phyloP scores from a whole-genome alignment of 2,329 filamentous ascomycete genomes.

The Ceratocystis ficicola region DNA sequence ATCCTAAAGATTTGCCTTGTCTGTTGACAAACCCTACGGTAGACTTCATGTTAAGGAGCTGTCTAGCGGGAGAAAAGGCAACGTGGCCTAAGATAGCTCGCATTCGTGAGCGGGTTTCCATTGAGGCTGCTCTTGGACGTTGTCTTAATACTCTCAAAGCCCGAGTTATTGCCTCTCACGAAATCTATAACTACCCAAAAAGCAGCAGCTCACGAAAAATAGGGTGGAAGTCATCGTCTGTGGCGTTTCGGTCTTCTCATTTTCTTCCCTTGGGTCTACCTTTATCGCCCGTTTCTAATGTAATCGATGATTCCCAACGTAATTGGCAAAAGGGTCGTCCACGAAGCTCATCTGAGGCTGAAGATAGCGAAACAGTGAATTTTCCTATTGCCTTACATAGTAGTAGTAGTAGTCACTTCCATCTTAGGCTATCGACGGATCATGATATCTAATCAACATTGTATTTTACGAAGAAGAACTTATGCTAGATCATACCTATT shows the following conservation, averaged over 20 bases:
- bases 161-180: constrained; percentile 39
- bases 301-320: not conserved
- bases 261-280: not conserved
- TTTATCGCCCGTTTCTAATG: not conserved
- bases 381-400: not conserved
- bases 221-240: not conserved
- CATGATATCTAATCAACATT: not conserved
- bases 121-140: constrained; percentile 71
- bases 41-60: constrained; percentile 74
- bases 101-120: constrained; percentile 74
- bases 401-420: not conserved
- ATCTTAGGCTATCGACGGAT: not conserved
- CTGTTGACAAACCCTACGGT: constrained; percentile 74
- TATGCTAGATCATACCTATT: too few species aligned
- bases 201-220: not conserved
- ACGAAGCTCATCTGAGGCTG: not conserved
- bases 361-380: not conserved
- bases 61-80: constrained; percentile 66
- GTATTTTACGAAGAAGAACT: too few species aligned
- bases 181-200: not conserved
- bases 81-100: constrained; percentile 85
- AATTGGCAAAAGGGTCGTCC: not conserved
- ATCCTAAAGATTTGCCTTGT: constrained; percentile 58
- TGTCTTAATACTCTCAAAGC: constrained; percentile 58
- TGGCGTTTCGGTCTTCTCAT: not conserved